phyloP scores from a whole-genome alignment of 106 monocot species.

The Allium fistulosum region DNA sequence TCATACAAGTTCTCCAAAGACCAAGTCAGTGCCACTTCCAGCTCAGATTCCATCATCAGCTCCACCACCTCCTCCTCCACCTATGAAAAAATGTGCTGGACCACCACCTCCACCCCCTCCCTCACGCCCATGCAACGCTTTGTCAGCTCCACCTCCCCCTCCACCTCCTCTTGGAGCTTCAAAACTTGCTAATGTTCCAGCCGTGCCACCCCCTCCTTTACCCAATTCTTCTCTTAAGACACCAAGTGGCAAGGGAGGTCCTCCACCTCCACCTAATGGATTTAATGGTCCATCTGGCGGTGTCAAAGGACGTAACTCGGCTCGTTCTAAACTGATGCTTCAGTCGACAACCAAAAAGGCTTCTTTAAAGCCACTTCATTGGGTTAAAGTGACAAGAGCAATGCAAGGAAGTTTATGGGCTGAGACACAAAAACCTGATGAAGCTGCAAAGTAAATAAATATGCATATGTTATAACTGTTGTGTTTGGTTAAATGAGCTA shows the following conservation, averaged over 20 bases:
- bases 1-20: background rate
- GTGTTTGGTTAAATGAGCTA: no score
- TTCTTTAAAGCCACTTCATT: slow-evolving; percentile 81
- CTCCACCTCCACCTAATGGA: slow-evolving; percentile 38
- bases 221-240: background rate
- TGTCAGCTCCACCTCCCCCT: slow-evolving; percentile 4
- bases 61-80: slow-evolving; percentile 2
- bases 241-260: slow-evolving; percentile 12
- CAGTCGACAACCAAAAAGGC: slow-evolving; percentile 38
- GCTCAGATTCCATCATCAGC: background rate
- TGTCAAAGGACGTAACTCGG: no score
- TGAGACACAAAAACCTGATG: slow-evolving; percentile 74
- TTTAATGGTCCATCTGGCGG: slow-evolving; percentile 6
- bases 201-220: slow-evolving; percentile 33
- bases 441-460: slow-evolving; percentile 39
- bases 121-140: background rate
- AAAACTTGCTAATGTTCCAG: slow-evolving; percentile 15
- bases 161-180: no score
- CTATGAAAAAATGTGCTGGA: slow-evolving; percentile 14
- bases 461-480: slow-evolving; percentile 4
- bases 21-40: background rate
- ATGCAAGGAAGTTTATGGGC: slow-evolving; percentile 99
- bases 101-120: slow-evolving; percentile 24
- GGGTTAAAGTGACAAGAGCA: slow-evolving; percentile 96
- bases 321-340: background rate